Conservation (phyloP, 495 filamentous ascomycete genomes). For the Neurospora discreta region DNA sequence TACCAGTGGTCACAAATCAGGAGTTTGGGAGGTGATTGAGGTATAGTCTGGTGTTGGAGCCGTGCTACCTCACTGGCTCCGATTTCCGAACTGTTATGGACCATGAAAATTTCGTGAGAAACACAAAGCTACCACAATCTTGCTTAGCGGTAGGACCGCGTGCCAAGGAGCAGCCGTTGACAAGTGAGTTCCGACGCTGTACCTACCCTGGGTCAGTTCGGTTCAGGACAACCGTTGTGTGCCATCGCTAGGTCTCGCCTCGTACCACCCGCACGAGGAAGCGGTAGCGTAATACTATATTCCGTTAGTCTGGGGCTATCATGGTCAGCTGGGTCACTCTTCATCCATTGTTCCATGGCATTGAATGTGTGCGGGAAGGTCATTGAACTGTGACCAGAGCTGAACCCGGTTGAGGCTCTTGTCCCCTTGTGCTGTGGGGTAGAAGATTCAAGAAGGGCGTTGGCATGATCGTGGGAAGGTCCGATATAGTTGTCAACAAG, state of each 20-base stretch:
- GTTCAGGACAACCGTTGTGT: background rate
- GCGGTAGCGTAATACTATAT: too few species aligned
- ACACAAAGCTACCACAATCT: background rate
- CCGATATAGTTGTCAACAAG: background rate
- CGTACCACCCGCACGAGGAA: background rate
- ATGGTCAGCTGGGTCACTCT: background rate
- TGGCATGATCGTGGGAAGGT: background rate
- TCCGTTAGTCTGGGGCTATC: background rate
- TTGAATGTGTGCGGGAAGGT: background rate
- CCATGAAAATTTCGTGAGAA: background rate
- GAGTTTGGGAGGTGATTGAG: background rate
- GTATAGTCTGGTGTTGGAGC: background rate
- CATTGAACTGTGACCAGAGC: background rate
- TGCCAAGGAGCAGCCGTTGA: background rate
- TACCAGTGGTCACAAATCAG: background rate
- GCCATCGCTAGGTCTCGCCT: background rate
- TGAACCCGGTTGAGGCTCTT: background rate
- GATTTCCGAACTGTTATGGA: background rate
- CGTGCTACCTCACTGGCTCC: background rate
- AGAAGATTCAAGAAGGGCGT: background rate
- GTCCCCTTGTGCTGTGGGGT: background rate
- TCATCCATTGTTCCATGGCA: background rate
- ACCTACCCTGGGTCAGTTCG: background rate
- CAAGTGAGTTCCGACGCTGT: background rate
- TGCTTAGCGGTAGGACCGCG: background rate